Evolutionary conservation across 2,329 filamentous ascomycete genomes (phyloP), one percentile per base, ranked within the genome.

Genomic region (Fusarium vanettenii): DNA sequence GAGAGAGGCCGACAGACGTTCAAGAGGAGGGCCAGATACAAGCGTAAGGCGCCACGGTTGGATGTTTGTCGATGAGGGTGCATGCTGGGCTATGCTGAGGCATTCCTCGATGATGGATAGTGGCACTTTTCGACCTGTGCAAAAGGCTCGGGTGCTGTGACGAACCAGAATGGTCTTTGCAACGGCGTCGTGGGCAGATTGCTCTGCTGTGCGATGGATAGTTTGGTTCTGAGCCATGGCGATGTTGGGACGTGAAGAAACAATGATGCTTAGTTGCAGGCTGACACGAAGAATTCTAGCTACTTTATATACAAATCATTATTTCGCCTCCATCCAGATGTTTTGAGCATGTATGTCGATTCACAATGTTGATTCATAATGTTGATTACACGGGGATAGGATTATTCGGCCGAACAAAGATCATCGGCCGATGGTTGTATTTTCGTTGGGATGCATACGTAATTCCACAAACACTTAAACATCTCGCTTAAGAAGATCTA

Each of bases 21-120:
- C 56, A 1, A 73, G 22, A 0, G 57, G 65, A 3, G 61, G 60
- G 5, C 65, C 69, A 25, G 69, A 72, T 3, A 50, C 50, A 18
- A 72, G 29, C 1, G 14, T 69, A 0, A 73, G 35, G 14, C 61
- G 43, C 70, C 70, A 73, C 1, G 70, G 70, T 41, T 72, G 66
- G 5, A 73, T 72, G 1, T 73, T 73, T 0, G 70, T 72, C 0
- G 69, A 66, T 16, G 70, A 73, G 0, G 69, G 70, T 5, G 70
- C 56, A 4, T 72, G 66, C 11, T 73, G 69, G 3, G 69, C 66
- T 14, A 73, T 33, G 2, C 59, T 73, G 31, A 73, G 45, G 6
- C 70, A 73, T 14, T 60, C 65, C 16, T 73, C 56, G 0, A 73
- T 33, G 0, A 57, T 5, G 0, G 39, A 45, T 4, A 60, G 56